Evolutionary conservation across 208 protist genomes (phyloP), one percentile per base, ranked within the genome.

Genomic region (Acanthamoeba triangularis): DNA sequence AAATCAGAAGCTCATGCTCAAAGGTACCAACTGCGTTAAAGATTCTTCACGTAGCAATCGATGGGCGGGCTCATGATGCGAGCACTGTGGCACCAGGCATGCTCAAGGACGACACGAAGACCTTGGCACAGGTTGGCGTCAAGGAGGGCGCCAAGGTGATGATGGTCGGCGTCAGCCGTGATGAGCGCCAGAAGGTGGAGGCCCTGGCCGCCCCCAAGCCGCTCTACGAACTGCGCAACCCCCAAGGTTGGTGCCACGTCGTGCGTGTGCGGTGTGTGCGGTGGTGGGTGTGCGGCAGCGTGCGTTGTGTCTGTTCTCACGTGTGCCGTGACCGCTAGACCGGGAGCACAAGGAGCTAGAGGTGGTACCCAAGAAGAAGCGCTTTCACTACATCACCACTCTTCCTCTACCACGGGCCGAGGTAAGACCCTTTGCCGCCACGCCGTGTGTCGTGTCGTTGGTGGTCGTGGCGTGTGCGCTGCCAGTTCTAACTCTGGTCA

Each of bases 1-100:
- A 56, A 87, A 87, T 59, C 78, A 87, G 47, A 87, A 87, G 47
- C 78, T 87, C 3, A 49, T 87, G 37, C 30, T 87, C 78, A 87
- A 87, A 87, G 78, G 78, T 56, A n/a, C n/a, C n/a, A n/a, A n/a
- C n/a, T n/a, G n/a, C n/a, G n/a, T n/a, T n/a, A n/a, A n/a, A n/a
- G n/a, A n/a, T n/a, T n/a, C n/a, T n/a, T n/a, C n/a, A n/a, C n/a
- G n/a, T n/a, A n/a, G n/a, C n/a, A n/a, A n/a, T n/a, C n/a, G n/a
- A n/a, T n/a, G n/a, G n/a, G n/a, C n/a, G n/a, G n/a, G n/a, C n/a
- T n/a, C n/a, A n/a, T n/a, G n/a, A 25, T 47, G n/a, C 74, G 20
- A n/a, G 1, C 74, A 82, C 3, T 23, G n/a, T 23, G 1, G 74
- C 1, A 25, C n/a, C 37, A 87, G 78, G 44, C 20, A 54, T 61